phyloP scores from a whole-genome alignment of 495 filamentous ascomycete species.

The Xylaria acuta region DNA sequence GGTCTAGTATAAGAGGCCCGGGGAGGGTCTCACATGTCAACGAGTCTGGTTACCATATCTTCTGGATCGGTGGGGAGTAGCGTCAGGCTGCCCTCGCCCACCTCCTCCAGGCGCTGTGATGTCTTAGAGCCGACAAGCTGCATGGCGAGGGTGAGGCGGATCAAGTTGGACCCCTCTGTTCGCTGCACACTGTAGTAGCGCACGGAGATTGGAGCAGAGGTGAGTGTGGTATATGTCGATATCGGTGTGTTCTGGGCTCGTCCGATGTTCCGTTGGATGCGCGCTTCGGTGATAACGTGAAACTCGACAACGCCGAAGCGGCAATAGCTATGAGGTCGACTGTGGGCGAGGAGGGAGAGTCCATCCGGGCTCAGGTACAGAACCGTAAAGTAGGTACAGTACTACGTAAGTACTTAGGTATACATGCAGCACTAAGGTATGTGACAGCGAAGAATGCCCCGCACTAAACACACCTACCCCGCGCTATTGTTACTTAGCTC shows the following conservation, averaged over 20 bases:
- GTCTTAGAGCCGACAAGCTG: slow-evolving; percentile 43
- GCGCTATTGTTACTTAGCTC: neutral
- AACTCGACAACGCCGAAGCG: neutral
- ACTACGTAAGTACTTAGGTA: neutral
- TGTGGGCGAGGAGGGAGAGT: neutral
- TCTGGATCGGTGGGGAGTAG: slow-evolving; percentile 90
- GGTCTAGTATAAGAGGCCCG: neutral
- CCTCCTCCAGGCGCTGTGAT: slow-evolving; percentile 65
- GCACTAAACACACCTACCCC: slow-evolving; percentile 1
- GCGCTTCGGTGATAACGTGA: neutral
- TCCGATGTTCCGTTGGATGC: neutral
- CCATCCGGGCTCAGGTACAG: too few species aligned
- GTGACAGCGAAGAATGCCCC: neutral
- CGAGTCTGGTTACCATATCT: slow-evolving; percentile 75
- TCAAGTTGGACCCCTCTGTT: neutral
- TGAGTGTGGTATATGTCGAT: neutral
- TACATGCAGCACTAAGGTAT: neutral
- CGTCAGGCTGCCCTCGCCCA: slow-evolving; percentile 80
- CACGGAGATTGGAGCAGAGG: neutral
- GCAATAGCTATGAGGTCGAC: neutral
- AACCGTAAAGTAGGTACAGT: too few species aligned
- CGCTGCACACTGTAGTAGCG: neutral
- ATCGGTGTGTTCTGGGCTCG: neutral
- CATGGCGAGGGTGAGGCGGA: slow-evolving; percentile 28
- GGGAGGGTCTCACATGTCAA: slow-evolving; percentile 19